Percentiles rank a stretch among this genome's conserved stretches.
These are phyloP conservation scores for Mycosphaerelloides madeirae DNA, from an alignment of 2,329 filamentous ascomycete species.

Conservation along the genomic window DNA sequence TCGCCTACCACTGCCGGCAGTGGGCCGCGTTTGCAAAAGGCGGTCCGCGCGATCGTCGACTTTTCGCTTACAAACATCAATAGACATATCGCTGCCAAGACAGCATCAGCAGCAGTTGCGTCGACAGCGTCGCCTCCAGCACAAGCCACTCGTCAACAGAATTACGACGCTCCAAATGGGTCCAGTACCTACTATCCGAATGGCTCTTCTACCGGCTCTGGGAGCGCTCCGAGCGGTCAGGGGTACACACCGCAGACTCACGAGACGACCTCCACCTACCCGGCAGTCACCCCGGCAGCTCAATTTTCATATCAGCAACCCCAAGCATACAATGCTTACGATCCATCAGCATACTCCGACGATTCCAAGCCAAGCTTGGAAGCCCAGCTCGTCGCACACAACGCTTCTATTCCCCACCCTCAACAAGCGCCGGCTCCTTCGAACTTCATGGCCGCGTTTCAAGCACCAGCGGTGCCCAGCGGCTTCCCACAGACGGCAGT, in stretches of 20 bases:
- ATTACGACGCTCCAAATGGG: slow-evolving; percentile 12
- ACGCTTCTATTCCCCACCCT: slow-evolving; percentile 2
- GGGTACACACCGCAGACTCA: slow-evolving; percentile 16
- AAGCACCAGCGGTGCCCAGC: slow-evolving; percentile 11
- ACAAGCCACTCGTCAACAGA: slow-evolving; percentile 2
- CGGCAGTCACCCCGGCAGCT: slow-evolving; percentile 8
- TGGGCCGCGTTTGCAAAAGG: slow-evolving; percentile 44
- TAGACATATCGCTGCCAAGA: slow-evolving; percentile 40
- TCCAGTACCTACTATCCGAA: slow-evolving; percentile 12
- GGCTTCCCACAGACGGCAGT: slow-evolving; percentile 10
- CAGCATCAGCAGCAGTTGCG: slow-evolving; percentile 39
- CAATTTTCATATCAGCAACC: slow-evolving; percentile 12
- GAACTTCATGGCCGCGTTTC: slow-evolving; percentile 19
- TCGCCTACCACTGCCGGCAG: slow-evolving; percentile 27
- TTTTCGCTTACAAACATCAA: slow-evolving; percentile 46
- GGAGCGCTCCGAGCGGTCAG: slow-evolving; percentile 9
- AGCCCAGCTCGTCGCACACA: slow-evolving; percentile 17
- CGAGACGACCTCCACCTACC: slow-evolving; percentile 13
- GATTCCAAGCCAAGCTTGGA: slow-evolving; percentile 24
- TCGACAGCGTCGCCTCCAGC: slow-evolving; percentile 24
- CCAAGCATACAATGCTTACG: slow-evolving; percentile 13
- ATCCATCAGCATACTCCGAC: slow-evolving; percentile 9
- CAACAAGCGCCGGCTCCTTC: slow-evolving; percentile 12
- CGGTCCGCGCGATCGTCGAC: slow-evolving; percentile 47
- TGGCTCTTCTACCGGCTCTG: slow-evolving; percentile 7